Conservation (phyloP, 1,284 basidiomycete genomes). For the Cerrena zonata region DNA sequence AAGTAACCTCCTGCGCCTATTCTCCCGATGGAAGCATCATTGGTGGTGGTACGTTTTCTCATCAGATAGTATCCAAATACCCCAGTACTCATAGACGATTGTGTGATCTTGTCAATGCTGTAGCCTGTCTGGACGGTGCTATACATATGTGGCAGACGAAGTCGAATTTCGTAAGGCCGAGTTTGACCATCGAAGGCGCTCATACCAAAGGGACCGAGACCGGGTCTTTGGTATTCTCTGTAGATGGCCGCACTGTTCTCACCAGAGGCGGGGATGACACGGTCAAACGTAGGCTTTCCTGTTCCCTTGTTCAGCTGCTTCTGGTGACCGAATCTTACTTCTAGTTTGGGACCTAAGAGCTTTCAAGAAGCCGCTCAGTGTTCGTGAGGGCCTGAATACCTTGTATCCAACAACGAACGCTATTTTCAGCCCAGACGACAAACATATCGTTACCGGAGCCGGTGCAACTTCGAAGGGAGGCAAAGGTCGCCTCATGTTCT, state of each 20-base stretch:
- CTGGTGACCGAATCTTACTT: conserved; percentile 5
- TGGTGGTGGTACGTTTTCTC: conserved; percentile 68
- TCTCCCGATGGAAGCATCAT: conserved; percentile 82
- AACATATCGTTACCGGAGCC: conserved; percentile 78
- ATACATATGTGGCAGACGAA: conserved; percentile 90
- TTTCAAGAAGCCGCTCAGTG: conserved; percentile 80
- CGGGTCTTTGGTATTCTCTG: conserved; percentile 77
- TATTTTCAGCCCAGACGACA: conserved; percentile 88
- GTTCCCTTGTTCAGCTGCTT: conserved; percentile 5
- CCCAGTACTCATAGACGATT: background rate
- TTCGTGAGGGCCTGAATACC: conserved; percentile 61
- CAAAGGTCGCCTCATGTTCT: conserved; percentile 68
- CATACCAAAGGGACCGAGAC: conserved; percentile 81
- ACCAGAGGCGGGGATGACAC: conserved; percentile 91
- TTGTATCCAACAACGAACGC: conserved; percentile 88
- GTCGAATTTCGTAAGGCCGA: conserved; percentile 87
- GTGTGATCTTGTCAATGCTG: background rate
- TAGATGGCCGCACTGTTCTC: conserved; percentile 76
- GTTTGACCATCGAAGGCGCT: conserved; percentile 78
- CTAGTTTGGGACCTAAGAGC: conserved; percentile 90
- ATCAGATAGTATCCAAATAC: background rate
- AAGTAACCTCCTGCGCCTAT: conserved; percentile 83
- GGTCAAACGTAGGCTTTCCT: conserved; percentile 72
- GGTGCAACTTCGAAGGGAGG: conserved; percentile 59
- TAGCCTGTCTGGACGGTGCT: conserved; percentile 82